These are phyloP conservation scores for Yarrowia osloensis DNA, from an alignment of 805 yeast genomes.

Conservation along the genomic window DNA sequence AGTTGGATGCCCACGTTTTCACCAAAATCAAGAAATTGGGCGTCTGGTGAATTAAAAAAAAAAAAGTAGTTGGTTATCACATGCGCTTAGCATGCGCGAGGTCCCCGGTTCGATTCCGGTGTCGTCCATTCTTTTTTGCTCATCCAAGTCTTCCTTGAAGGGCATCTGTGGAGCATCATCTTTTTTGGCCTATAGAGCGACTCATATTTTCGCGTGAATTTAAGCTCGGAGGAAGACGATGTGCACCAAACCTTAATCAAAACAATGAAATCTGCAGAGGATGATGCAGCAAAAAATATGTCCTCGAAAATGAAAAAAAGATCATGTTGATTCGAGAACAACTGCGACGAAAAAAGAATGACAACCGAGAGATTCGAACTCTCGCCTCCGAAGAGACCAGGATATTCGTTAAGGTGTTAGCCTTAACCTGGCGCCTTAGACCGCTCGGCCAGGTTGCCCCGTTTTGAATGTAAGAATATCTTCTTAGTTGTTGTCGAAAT, in stretches of 20 bases:
- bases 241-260: neutral
- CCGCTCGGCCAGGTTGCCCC: conserved; percentile 31
- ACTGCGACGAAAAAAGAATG: neutral
- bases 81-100: conserved; percentile 29
- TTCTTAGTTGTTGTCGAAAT: too few species aligned
- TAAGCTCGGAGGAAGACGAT: neutral
- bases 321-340: too few species aligned
- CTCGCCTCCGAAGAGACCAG: conserved; percentile 30
- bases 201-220: neutral
- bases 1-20: neutral
- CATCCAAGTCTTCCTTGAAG: too few species aligned
- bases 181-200: too few species aligned
- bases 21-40: neutral
- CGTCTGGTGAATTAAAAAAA: too few species aligned
- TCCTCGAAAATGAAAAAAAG: neutral
- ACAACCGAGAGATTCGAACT: conserved; percentile 28
- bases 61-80: conserved; percentile 28
- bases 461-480: too few species aligned
- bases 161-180: too few species aligned
- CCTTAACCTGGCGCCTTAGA: conserved; percentile 32
- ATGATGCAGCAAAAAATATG: neutral
- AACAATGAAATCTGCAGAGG: neutral
- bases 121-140: conserved; percentile 13
- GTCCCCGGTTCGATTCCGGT: conserved; percentile 30
- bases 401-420: conserved; percentile 24